A percentile compares a stretch with the other conserved stretches of the same genome.
Evolutionary conservation across 805 yeast species (phyloP).

Genomic region (Saccharomycopsis sp.): DNA sequence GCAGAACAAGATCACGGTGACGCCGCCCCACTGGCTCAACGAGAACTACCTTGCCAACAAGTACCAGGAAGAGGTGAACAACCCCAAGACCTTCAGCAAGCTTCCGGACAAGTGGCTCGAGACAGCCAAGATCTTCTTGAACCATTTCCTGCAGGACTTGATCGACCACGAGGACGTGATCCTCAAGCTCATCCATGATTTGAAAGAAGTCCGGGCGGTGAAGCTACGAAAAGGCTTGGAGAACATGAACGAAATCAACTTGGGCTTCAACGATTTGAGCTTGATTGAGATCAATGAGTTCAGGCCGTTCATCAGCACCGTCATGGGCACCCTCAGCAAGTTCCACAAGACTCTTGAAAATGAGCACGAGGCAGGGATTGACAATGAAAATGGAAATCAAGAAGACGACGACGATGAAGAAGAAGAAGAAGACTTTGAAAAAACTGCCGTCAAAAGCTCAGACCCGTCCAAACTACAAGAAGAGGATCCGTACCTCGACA

Average conservation of each 20-base stretch:
- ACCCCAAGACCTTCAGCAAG: slow-evolving; percentile 50
- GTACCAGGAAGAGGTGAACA: slow-evolving; percentile 57
- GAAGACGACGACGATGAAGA: slow-evolving; percentile 6
- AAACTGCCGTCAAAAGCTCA: not conserved
- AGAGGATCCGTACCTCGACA: not conserved
- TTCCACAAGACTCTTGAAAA: slow-evolving; percentile 38
- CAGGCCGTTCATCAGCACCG: slow-evolving; percentile 68
- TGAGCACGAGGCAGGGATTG: too few relatives aligned
- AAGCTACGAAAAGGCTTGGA: slow-evolving; percentile 75
- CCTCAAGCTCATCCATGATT: slow-evolving; percentile 66
- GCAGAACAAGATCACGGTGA: slow-evolving; percentile 78
- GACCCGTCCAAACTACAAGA: not conserved
- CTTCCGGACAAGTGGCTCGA: slow-evolving; percentile 91
- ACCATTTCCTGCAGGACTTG: slow-evolving; percentile 69
- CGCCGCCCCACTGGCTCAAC: slow-evolving; percentile 80
- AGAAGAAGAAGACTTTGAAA: not conserved
- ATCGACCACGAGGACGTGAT: slow-evolving; percentile 63
- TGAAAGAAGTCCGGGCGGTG: slow-evolving; percentile 71
- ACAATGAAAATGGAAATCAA: not conserved
- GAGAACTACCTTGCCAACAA: slow-evolving; percentile 42
- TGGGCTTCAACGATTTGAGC: slow-evolving; percentile 76
- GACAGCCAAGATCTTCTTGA: slow-evolving; percentile 56
- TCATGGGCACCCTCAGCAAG: slow-evolving; percentile 69
- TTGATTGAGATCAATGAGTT: slow-evolving; percentile 81
- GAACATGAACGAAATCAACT: slow-evolving; percentile 71